Conservation (phyloP, 345 rosid species). For the Passiflora organensis region DNA sequence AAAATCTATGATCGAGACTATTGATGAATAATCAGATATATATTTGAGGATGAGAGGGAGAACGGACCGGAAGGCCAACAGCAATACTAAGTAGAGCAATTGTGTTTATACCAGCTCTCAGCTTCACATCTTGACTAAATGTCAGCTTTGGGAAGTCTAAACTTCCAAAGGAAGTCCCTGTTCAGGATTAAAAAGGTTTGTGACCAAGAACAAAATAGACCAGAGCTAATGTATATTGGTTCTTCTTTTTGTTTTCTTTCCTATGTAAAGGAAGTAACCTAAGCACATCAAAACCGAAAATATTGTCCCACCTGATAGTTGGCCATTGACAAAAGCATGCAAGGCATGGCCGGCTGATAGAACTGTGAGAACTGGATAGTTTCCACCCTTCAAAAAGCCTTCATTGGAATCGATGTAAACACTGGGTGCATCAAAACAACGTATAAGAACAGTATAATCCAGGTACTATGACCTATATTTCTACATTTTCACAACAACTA, state of each 20-base stretch:
- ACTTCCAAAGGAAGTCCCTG: slow-evolving; percentile 93
- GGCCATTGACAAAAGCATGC: slow-evolving; percentile 68
- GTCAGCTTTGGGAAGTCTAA: slow-evolving; percentile 83
- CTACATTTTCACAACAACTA: too few relatives aligned
- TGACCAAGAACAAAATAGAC: not conserved
- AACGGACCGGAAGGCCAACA: slow-evolving; percentile 93
- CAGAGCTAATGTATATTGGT: not conserved
- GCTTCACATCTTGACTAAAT: slow-evolving; percentile 53
- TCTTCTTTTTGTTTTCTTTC: too few relatives aligned
- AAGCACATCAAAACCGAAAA: not conserved
- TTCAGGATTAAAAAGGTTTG: not conserved
- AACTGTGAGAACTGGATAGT: slow-evolving; percentile 40
- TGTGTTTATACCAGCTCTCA: slow-evolving; percentile 83
- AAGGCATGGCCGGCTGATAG: slow-evolving; percentile 80
- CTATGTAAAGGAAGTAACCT: too few relatives aligned
- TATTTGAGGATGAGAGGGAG: slow-evolving; percentile 13
- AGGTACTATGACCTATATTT: too few relatives aligned
- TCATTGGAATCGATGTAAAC: slow-evolving; percentile 27
- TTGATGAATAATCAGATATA: not conserved
- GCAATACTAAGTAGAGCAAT: slow-evolving; percentile 83
- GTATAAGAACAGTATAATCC: too few relatives aligned
- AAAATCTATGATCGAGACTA: slow-evolving; percentile 7
- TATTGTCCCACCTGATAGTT: slow-evolving; percentile 48
- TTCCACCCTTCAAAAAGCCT: slow-evolving; percentile 31
- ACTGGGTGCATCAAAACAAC: slow-evolving; percentile 21